phyloP scores from a whole-genome alignment of 1,284 basidiomycete genomes.

The Sporisorium reilianum region DNA sequence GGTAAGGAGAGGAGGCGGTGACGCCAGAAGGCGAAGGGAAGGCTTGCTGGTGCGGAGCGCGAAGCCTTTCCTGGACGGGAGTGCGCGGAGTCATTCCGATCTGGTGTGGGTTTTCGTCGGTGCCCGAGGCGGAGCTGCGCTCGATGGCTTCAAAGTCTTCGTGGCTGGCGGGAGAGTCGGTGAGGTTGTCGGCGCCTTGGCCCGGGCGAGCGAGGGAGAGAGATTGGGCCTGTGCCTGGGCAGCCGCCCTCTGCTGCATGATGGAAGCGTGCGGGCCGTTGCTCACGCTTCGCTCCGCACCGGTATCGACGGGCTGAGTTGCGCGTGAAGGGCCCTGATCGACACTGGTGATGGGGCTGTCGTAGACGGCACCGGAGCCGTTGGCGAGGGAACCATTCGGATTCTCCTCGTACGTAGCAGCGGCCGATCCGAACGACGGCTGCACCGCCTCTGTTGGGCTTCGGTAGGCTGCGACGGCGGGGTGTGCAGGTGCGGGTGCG shows the following conservation, averaged over 20 bases:
- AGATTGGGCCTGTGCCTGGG: conserved; percentile 53
- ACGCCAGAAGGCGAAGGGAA: conserved; percentile 22
- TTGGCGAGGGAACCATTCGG: conserved; percentile 17
- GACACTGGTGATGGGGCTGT: conserved; percentile 40
- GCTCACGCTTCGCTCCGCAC: conserved; percentile 15
- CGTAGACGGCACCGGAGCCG: conserved; percentile 16
- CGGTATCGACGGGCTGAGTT: conserved; percentile 29
- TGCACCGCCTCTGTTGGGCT: background rate
- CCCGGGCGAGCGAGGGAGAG: conserved; percentile 18
- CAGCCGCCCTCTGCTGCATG: conserved; percentile 62
- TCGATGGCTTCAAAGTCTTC: conserved; percentile 55
- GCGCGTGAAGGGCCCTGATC: conserved; percentile 40
- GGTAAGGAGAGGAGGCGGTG: conserved; percentile 34
- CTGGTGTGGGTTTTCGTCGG: conserved; percentile 31
- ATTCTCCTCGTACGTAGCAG: conserved; percentile 7
- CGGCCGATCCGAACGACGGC: conserved; percentile 6
- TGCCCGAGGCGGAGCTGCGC: conserved; percentile 45
- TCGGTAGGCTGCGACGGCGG: background rate
- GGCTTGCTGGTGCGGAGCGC: conserved; percentile 25
- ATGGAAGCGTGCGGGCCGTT: conserved; percentile 47
- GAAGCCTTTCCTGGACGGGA: conserved; percentile 15
- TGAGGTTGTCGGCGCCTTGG: conserved; percentile 18
- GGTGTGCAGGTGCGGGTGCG: conserved; percentile 2
- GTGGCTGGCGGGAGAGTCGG: conserved; percentile 28
- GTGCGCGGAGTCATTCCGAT: conserved; percentile 14